Percentiles rank a stretch among this genome's conserved stretches.
phyloP scores from a whole-genome alignment of 257 asterid genomes.

The Jacaranda copaia region DNA sequence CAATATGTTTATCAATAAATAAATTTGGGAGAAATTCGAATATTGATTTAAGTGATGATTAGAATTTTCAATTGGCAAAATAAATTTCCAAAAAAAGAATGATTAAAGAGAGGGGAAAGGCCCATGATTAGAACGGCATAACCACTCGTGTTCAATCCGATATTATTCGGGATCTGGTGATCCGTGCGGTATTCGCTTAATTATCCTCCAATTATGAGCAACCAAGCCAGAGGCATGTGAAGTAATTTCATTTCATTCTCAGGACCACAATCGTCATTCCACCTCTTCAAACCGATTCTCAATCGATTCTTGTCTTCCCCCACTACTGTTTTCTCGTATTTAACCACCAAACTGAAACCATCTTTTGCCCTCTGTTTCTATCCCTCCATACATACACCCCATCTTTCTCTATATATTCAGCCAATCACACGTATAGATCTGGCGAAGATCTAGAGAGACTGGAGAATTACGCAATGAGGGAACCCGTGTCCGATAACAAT shows the following conservation, averaged over 20 bases:
- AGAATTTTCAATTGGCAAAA: background rate
- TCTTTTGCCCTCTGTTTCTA: background rate
- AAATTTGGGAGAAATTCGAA: background rate
- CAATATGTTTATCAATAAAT: no score
- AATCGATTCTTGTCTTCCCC: conserved; percentile 46
- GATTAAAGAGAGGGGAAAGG: conserved; percentile 19
- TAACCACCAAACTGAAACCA: conserved; percentile 58
- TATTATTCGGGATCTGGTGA: background rate
- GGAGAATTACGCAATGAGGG: conserved; percentile 48
- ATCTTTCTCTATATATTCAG: conserved; percentile 19
- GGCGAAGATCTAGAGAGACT: conserved; percentile 48
- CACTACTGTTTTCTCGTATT: conserved; percentile 43
- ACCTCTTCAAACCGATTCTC: conserved; percentile 10
- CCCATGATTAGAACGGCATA: conserved; percentile 39
- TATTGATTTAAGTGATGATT: conserved; percentile 36
- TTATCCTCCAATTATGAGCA: conserved; percentile 27
- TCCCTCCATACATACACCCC: conserved; percentile 13
- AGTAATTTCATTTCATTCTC: background rate
- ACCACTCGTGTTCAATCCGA: conserved; percentile 38
- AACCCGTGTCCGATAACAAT: conserved; percentile 46
- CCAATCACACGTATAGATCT: conserved; percentile 39
- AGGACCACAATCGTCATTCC: conserved; percentile 37
- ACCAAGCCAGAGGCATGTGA: no score
- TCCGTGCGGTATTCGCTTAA: conserved; percentile 9
- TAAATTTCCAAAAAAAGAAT: background rate